Base-by-base conservation (phyloP, 2,329 filamentous ascomycete genomes). In the Elsinoe ampelina region DNA sequence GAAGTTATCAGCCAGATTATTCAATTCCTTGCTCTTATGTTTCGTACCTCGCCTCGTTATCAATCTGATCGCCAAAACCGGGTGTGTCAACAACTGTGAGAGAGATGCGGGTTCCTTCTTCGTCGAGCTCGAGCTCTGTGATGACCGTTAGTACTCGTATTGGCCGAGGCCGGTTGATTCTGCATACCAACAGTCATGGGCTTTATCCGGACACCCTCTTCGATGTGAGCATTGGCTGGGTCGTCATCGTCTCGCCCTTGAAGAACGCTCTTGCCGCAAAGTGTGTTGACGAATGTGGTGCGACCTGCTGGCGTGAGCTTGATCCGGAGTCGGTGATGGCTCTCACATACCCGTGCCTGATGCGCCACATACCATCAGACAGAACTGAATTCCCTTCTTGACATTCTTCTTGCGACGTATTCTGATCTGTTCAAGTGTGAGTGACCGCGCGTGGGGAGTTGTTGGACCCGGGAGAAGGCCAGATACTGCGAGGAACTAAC, bases 371-470 rank as follows among this genome's bases (percentile, higher is more conserved):
- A 98, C 93, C 93, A 98, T 98, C 83, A 98, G 77, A 76, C 91
- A 97, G 80, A 98, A 98, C 81, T 98, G 93, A 72, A 98, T 97
- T 72, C 93, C 93, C 84, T 96, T 96, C 87, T 96, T 96, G 79
- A 98, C 92, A 83, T 98, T 97, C 88, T 98, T 98, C 92, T 98
- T 98, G 77, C 89, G 87, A 78, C 93, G 91, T 73, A 96, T 91
- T 87, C 95, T 93, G 76, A 95, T 89, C 84, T 89, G 74, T 39
- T 22, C 22, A 42, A n/a, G 32, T 60, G 58, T 60, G 52, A 60
- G 58, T 54, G 6, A 26, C 48, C 12, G 48, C 48, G 48, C 19
- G 15, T 32, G 11, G 17, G 58, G 57, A 58, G 59, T 63, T 65
- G 58, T 45, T 39, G 47, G 47, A 42, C 39, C 30, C 32, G 26